Evolutionary conservation across 2,329 filamentous ascomycete genomes (phyloP), one percentile per base, ranked within the genome.

Genomic region (Sclerotinia nivalis): DNA sequence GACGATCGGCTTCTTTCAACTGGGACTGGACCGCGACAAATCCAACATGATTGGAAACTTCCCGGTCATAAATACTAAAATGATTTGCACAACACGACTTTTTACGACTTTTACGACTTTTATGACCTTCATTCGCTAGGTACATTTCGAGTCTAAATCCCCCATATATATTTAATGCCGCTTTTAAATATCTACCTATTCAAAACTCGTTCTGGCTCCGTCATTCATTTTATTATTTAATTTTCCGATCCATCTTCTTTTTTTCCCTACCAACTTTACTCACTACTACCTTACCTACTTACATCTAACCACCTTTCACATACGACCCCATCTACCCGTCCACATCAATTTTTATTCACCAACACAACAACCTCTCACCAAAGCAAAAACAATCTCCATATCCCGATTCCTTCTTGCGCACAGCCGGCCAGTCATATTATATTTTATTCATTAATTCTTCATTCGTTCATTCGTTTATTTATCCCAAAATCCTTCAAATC

Each of bases 101-200:
- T 43, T 43, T 43, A 55, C 52, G 18, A 55, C 52, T 43, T 15
- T n/a, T 45, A 13, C 15, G 10, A 45, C 43, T 13, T 6, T 52
- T 45, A 13, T 4, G 10, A 45, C 43, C 2, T 34, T 52, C 28
- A 12, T 13, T 56, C 34, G 8, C 20, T 55, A 37, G 40, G 15
- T 43, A 43, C 40, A 18, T 54, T 68, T 68, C 66, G 66, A 68
- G 56, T 62, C 34, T 62, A 68, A 34, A 28, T 61, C 18, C 22
- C 8, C 6, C n/a, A 50, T 49, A 31, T 52, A 31, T 22, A 15
- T 49, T 37, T 18, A 13, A n/a, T 54, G 64, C 64, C 40, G 64
- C 64, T 55, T 66, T 66, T 45, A 56, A 20, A 37, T 15, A 9
- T n/a, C 43, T 9, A 56, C 40, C 40, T 18, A 4, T 43, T 43